Conservation (phyloP, 2,329 filamentous ascomycete genomes). For the Paraconiothyrium brasiliense region DNA sequence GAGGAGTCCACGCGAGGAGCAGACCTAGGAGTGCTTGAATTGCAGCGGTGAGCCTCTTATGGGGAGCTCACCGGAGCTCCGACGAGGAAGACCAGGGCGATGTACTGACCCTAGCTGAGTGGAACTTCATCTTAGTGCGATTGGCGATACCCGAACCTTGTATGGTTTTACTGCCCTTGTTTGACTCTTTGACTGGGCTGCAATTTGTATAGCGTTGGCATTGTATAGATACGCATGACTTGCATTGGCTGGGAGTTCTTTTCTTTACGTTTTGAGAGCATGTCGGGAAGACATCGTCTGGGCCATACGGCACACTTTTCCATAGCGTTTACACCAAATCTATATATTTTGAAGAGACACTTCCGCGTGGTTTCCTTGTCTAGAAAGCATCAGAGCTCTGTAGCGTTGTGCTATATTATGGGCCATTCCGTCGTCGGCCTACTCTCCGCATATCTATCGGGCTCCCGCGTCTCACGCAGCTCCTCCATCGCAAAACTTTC, state of each 20-base stretch:
- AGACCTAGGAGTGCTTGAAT: slow-evolving; percentile 4
- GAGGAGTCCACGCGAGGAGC: slow-evolving; percentile 33
- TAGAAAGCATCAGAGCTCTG: background rate
- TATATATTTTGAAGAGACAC: background rate
- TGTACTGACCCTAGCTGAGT: background rate
- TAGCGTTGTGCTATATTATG: too few relatives aligned
- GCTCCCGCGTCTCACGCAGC: background rate
- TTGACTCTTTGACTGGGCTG: background rate
- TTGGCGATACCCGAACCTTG: slow-evolving; percentile 10
- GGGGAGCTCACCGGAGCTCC: background rate
- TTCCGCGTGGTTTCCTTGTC: background rate
- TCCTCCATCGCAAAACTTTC: background rate
- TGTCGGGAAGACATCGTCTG: background rate
- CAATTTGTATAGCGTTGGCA: background rate
- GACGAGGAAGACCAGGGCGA: background rate
- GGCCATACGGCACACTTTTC: background rate
- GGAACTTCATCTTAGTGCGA: background rate
- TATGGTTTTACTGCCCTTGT: background rate
- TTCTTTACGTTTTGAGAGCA: background rate
- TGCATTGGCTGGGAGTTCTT: slow-evolving; percentile 3
- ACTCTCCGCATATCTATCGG: too few relatives aligned
- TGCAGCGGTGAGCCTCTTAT: background rate
- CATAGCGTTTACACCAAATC: background rate
- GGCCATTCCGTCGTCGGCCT: too few relatives aligned
- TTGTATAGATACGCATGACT: slow-evolving; percentile 3